Conservation (phyloP, 164 flowering plant species). For the Pachysandra terminalis region DNA sequence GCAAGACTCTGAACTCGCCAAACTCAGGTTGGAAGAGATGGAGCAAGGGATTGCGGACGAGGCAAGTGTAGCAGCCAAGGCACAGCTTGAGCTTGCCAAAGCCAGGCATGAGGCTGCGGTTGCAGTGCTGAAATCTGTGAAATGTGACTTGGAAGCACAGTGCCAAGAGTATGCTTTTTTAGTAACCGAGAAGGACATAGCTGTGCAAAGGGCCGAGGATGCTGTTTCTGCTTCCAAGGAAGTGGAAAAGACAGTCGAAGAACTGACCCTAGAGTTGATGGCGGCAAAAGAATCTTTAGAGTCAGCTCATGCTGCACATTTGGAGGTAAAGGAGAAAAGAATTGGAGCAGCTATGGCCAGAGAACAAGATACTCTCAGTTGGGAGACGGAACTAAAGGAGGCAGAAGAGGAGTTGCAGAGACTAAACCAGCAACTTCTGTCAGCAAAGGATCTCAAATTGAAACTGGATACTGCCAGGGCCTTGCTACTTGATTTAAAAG, state of each 20-base stretch:
- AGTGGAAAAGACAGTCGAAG: constrained; percentile 74
- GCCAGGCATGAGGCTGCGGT: constrained; percentile 67
- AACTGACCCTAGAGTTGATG: constrained; percentile 77
- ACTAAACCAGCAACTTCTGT: constrained; percentile 43
- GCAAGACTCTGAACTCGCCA: constrained; percentile 81
- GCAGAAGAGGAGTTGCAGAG: constrained; percentile 76
- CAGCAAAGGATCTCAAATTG: constrained; percentile 54
- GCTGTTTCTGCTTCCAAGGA: constrained; percentile 62
- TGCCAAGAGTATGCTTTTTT: constrained; percentile 46
- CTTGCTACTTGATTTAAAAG: constrained; percentile 53
- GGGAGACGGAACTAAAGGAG: constrained; percentile 79
- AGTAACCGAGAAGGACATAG: constrained; percentile 50
- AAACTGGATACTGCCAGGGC: constrained; percentile 65
- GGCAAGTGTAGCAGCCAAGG: constrained; percentile 82
- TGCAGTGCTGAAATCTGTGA: constrained; percentile 63
- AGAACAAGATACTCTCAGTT: constrained; percentile 62
- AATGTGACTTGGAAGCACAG: constrained; percentile 62
- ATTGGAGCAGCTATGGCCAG: constrained; percentile 75
- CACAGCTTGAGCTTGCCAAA: constrained; percentile 85
- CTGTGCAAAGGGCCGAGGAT: constrained; percentile 57
- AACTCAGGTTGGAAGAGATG: constrained; percentile 70
- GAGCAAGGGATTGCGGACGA: constrained; percentile 86
- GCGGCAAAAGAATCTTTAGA: constrained; percentile 72
- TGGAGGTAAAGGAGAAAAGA: constrained; percentile 86
- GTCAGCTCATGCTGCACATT: constrained; percentile 76